Evolutionary conservation across 176 grass and related monocot species (phyloP).

Genomic region (Oryza longistaminata): DNA sequence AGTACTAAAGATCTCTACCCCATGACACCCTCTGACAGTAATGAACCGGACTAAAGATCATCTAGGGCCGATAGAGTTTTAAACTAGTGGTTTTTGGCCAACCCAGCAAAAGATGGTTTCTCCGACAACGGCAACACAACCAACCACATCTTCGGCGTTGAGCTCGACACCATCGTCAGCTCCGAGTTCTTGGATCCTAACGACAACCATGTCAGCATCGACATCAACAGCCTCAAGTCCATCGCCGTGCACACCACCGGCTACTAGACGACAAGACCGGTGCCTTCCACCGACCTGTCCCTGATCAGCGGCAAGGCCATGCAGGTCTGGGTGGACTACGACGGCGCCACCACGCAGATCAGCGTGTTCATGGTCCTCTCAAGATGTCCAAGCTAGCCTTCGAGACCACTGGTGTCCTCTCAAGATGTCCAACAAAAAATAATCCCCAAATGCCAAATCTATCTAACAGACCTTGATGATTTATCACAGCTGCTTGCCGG

Average conservation of each 20-base stretch:
- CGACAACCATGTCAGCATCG: slow-evolving; percentile 68
- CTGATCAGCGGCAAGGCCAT: slow-evolving; percentile 58
- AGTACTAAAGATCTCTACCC: too few relatives aligned
- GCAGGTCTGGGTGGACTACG: slow-evolving; percentile 84
- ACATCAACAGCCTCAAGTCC: slow-evolving; percentile 58
- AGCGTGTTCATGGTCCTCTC: slow-evolving; percentile 56
- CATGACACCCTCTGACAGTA: too few relatives aligned
- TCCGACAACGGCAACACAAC: slow-evolving; percentile 48
- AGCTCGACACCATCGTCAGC: slow-evolving; percentile 69
- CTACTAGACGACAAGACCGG: slow-evolving; percentile 54
- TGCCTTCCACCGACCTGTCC: slow-evolving; percentile 31
- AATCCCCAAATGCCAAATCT: too few relatives aligned
- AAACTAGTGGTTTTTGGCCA: too few relatives aligned
- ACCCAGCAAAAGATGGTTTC: too few relatives aligned
- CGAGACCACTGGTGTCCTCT: slow-evolving; percentile 46
- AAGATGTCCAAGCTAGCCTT: slow-evolving; percentile 40
- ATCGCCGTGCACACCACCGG: slow-evolving; percentile 8
- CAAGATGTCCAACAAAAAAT: too few relatives aligned
- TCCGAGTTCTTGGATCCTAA: slow-evolving; percentile 57
- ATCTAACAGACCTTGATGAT: too few relatives aligned
- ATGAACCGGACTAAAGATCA: too few relatives aligned
- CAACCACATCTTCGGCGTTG: slow-evolving; percentile 67
- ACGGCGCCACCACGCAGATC: slow-evolving; percentile 31
- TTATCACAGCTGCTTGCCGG: too few relatives aligned
- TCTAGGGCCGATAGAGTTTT: too few relatives aligned